These are phyloP conservation scores for Neostapfia colusana DNA, from an alignment of 176 grass and related monocot species.

Conservation along the genomic window DNA sequence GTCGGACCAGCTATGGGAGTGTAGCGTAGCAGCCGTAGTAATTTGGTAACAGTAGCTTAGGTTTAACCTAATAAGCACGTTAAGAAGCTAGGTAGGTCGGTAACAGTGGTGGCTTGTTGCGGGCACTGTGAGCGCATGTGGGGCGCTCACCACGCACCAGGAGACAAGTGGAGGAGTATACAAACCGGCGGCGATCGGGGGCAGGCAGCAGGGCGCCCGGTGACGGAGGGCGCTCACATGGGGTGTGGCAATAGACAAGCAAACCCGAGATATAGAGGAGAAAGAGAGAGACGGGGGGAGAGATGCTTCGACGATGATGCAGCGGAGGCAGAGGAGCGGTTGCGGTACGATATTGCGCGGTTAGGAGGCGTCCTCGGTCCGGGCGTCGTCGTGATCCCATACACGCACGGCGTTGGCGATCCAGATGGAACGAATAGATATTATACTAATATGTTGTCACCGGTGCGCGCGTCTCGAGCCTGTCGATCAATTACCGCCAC, in stretches of 20 bases:
- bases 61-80: not conserved
- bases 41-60: conserved; percentile 3
- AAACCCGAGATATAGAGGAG: conserved; percentile 18
- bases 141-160: conserved; percentile 30
- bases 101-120: not conserved
- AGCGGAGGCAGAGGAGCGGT: too few species aligned
- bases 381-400: conserved; percentile 72
- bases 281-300: not conserved
- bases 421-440: conserved; percentile 52
- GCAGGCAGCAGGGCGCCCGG: conserved; percentile 45
- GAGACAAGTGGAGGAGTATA: conserved; percentile 45
- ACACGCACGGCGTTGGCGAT: conserved; percentile 46
- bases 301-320: too few species aligned
- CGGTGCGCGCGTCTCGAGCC: not conserved
- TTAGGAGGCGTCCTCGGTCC: conserved; percentile 10
- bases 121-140: conserved; percentile 38
- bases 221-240: conserved; percentile 47
- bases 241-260: conserved; percentile 45
- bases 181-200: conserved; percentile 38
- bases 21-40: not conserved
- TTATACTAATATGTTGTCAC: not conserved
- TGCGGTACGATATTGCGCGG: not conserved
- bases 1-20: not conserved
- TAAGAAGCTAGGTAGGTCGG: not conserved
- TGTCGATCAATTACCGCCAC: not conserved